A percentile compares a stretch with the other conserved stretches of the same genome.
These are phyloP conservation scores for Pyrenophora seminiperda DNA, from an alignment of 2,329 filamentous ascomycete species.

Conservation along the genomic window DNA sequence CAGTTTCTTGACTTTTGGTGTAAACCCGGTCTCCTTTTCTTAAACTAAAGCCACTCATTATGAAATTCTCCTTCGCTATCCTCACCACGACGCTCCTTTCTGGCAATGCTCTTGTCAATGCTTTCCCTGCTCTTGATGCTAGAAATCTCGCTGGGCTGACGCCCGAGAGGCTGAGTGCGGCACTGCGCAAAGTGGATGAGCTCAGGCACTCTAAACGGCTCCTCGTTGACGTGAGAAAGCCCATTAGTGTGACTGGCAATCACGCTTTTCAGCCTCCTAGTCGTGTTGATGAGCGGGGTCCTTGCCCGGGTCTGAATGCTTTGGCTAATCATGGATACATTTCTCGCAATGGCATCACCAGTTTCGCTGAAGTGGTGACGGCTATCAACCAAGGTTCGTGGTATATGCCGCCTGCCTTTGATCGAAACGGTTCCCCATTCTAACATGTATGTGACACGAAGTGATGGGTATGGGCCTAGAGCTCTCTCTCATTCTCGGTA, in stretches of 20 bases:
- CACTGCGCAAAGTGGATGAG: conserved; percentile 17
- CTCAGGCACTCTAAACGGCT: conserved; percentile 20
- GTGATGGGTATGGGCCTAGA: conserved; percentile 55
- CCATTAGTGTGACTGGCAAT: conserved; percentile 29
- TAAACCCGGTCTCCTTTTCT: conserved; percentile 1
- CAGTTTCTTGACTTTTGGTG: too few relatives aligned
- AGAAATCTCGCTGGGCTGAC: conserved; percentile 13
- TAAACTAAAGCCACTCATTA: conserved; percentile 9
- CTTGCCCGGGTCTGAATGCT: conserved; percentile 51
- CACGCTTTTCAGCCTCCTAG: conserved; percentile 44
- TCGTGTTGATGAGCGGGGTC: conserved; percentile 49
- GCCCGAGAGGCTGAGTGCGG: conserved; percentile 16
- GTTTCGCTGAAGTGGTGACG: conserved; percentile 50
- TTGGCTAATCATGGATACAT: conserved; percentile 48
- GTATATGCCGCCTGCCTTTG: too few relatives aligned
- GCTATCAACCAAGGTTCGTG: conserved; percentile 50
- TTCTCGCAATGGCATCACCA: conserved; percentile 45
- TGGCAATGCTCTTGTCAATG: conserved; percentile 8
- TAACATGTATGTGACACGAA: conserved; percentile 1
- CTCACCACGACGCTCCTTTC: conserved; percentile 18
- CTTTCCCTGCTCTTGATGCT: conserved; percentile 19
- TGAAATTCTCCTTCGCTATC: conserved; percentile 22
- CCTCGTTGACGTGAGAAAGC: conserved; percentile 30
- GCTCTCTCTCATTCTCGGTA: conserved; percentile 47
- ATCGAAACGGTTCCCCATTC: background rate